Percentiles rank a stretch among this genome's conserved stretches.
phyloP scores from a whole-genome alignment of 176 grass and related monocot species.

The Aegilops sharonensis region DNA sequence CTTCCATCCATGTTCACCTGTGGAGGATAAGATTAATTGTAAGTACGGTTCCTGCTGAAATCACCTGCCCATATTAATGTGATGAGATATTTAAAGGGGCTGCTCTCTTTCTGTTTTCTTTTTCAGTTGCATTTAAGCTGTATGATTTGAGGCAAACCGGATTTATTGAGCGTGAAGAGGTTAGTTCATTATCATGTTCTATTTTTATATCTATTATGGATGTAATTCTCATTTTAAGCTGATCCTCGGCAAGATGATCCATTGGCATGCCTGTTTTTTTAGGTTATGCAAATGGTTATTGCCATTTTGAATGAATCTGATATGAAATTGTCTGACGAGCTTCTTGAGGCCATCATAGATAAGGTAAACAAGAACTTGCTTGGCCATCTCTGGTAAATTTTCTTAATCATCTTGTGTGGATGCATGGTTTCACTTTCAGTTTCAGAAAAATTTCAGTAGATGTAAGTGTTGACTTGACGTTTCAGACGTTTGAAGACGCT shows the following conservation, averaged over 20 bases:
- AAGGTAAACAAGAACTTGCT: conserved; percentile 39
- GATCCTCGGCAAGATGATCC: background rate
- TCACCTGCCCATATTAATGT: background rate
- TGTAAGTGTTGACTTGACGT: background rate
- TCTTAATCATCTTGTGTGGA: background rate
- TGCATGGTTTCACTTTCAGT: background rate
- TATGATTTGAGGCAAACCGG: conserved; percentile 86
- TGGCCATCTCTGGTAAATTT: background rate
- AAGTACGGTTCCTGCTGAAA: conserved; percentile 26
- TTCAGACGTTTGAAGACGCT: conserved; percentile 84
- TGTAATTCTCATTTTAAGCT: too few species aligned
- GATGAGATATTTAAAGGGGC: background rate
- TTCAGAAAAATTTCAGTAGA: conserved; percentile 46
- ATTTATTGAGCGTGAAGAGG: conserved; percentile 81
- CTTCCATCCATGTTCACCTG: conserved; percentile 72
- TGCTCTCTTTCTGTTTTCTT: conserved; percentile 11
- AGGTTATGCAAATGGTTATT: conserved; percentile 94
- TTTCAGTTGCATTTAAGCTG: conserved; percentile 82
- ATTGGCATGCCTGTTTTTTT: conserved; percentile 2
- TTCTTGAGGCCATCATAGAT: conserved; percentile 71
- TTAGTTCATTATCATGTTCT: conserved; percentile 26
- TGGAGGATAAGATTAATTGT: conserved; percentile 84
- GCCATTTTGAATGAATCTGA: conserved; percentile 76
- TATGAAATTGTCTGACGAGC: conserved; percentile 56
- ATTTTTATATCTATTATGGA: background rate